Base-by-base conservation (phyloP, 352 stramenopile genomes). In the Phytophthora sp. region DNA sequence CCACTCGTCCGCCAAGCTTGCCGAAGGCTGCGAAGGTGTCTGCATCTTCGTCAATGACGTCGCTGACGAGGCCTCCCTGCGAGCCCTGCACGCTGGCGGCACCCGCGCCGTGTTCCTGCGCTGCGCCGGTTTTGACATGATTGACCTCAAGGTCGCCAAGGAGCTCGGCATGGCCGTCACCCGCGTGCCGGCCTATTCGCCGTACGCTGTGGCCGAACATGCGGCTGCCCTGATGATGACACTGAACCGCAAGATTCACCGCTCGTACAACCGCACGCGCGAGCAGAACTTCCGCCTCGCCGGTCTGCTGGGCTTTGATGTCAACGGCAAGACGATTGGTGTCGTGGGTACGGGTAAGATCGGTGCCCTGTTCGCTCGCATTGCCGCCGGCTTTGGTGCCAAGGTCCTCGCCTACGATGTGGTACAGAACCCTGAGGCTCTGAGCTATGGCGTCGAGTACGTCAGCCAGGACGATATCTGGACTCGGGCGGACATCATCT, bases 31-130 rank as follows among this genome's bases (percentile, higher is more conserved):
- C 58, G 82, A 93, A 45, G 80, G 41, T 39, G 79, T 90, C 23
- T 77, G 86, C 33, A 88, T 94, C 64, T 96, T 95, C 66, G 89
- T 96, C 33, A 96, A 95, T 66, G 88, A 96, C 70, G 77, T 73
- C 4, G 85, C 86, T 18, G 77, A 93, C 45, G 79, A 70, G 11
- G 75, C 57, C 5, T 73, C 81, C 27, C 72, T 95, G n/a, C 77
- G 82, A 44, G 76, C 38, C 4, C 71, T 92, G 33, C 44, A 77
- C 52, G 63, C 72, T 1, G 62, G 70, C 44, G 77, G 79, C 52
- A 88, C 86, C 12, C 68, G 71, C 36, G 81, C 80, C 23, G 58
- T 96, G 3, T 89, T 93, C 51, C 71, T 96, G 61, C 82, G 88
- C 42, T 93, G 87, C 54, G 84, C 87, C 6, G 87, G 87, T 45